A percentile compares a stretch with the other conserved stretches of the same genome.
Conservation (phyloP, 345 rosid genomes). For the Jatropha curcas region DNA sequence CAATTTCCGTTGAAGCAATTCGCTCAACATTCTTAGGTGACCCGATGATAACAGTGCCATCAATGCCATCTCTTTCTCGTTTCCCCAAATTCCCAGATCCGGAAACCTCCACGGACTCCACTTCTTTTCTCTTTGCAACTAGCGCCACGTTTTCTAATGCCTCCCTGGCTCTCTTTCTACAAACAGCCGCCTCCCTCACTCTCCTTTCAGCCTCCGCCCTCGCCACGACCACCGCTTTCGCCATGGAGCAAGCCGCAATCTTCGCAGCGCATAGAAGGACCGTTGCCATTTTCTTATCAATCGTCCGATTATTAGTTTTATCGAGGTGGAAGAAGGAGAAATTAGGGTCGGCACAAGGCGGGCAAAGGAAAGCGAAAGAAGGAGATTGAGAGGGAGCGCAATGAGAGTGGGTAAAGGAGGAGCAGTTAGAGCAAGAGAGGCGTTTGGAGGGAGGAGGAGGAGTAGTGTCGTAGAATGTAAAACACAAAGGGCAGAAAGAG, state of each 20-base stretch:
- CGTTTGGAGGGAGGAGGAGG: conserved; percentile 54
- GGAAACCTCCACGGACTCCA: conserved; percentile 4
- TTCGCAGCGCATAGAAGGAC: conserved; percentile 60
- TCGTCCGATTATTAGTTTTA: background rate
- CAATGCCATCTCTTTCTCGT: background rate
- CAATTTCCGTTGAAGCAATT: background rate
- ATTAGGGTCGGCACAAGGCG: conserved; percentile 49
- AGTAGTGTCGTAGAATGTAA: conserved; percentile 51
- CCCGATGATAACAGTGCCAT: background rate
- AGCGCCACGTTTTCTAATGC: conserved; percentile 54
- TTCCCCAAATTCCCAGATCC: background rate
- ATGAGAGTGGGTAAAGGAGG: conserved; percentile 61
- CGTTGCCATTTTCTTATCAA: conserved; percentile 46
- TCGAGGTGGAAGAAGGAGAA: conserved; percentile 44
- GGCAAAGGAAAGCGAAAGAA: conserved; percentile 19
- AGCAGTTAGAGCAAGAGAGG: conserved; percentile 54
- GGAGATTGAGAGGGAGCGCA: conserved; percentile 44
- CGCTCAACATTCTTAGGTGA: background rate
- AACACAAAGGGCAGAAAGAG: conserved; percentile 73
- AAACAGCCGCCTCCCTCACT: conserved; percentile 58
- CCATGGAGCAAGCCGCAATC: conserved; percentile 58
- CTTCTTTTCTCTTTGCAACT: conserved; percentile 17
- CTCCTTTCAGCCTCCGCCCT: conserved; percentile 54
- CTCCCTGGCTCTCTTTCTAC: conserved; percentile 68
- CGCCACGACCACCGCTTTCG: conserved; percentile 40